Conservation (phyloP, 768 basidiomycete genomes). For the Pilatotrama ljubarskyi region DNA sequence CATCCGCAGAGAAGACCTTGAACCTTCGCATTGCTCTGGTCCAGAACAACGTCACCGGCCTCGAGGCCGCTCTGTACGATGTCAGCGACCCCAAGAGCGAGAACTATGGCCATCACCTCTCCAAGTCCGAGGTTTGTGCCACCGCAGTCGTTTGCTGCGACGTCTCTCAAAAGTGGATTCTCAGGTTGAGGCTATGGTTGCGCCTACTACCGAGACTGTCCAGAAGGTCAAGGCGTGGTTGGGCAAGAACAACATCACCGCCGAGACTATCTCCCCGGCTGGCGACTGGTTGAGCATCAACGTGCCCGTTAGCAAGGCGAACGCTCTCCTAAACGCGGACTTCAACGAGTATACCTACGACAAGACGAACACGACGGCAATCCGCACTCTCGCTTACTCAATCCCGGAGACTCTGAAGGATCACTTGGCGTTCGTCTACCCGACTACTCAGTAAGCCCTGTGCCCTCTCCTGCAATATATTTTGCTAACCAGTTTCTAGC, state of each 20-base stretch:
- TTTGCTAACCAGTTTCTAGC: background rate
- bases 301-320: slow-evolving; percentile 30
- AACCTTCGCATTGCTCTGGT: slow-evolving; percentile 41
- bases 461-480: background rate
- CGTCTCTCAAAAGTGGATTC: background rate
- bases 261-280: slow-evolving; percentile 27
- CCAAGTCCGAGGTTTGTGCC: slow-evolving; percentile 23
- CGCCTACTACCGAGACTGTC: slow-evolving; percentile 23
- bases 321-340: slow-evolving; percentile 26
- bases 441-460: slow-evolving; percentile 26
- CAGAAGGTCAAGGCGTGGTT: slow-evolving; percentile 32
- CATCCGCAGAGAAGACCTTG: slow-evolving; percentile 32
- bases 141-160: slow-evolving; percentile 11
- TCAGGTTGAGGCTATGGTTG: slow-evolving; percentile 30
- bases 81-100: slow-evolving; percentile 41
- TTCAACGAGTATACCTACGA: slow-evolving; percentile 33
- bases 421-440: slow-evolving; percentile 34
- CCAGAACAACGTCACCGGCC: slow-evolving; percentile 38
- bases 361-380: slow-evolving; percentile 28
- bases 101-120: slow-evolving; percentile 33
- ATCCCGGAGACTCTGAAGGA: slow-evolving; percentile 33
- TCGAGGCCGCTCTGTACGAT: slow-evolving; percentile 37
- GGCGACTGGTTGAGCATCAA: slow-evolving; percentile 30
- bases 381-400: slow-evolving; percentile 40
- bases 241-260: slow-evolving; percentile 25